Base-by-base conservation (phyloP, 768 basidiomycete genomes). In the Rubroboletus satanas region DNA sequence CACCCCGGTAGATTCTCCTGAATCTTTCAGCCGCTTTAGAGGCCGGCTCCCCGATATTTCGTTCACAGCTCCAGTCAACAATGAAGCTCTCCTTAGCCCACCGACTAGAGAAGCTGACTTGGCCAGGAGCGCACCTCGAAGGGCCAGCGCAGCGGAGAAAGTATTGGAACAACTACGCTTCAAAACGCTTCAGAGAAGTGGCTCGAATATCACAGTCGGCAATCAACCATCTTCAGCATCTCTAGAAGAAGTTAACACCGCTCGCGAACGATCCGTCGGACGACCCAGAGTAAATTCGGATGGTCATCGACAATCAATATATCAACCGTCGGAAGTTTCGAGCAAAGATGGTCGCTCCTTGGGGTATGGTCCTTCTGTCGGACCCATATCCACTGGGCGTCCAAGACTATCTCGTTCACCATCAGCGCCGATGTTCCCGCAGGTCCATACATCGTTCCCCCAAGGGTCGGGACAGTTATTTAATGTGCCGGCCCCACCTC, bases 61-160 rank as follows among this genome's bases (percentile, higher is more conserved):
- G 47, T 58, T 54, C 60, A 63, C 52, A 41, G 56, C 51, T 28
- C 65, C 58, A 5, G 50, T 49, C 28, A 61, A 60, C 32, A 50
- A 54, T 6, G 69, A 69, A 35, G 52, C 47, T n/a, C 53, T 54
- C 7, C 49, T 62, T 15, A 52, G 66, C 57, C 66, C 74, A 45
- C 62, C 67, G 32, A 62, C 61, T 8, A 53, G 41, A 70, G 78
- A 56, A 75, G 68, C 60, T 65, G 78, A 56, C 66, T 74, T 53
- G 33, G 54, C 57, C 7, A 57, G 49, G 32, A 54, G 50, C 15
- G 46, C 54, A 3, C 76, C 77, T 9, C 78, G 84, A 53, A 71
- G 82, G 52, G 72, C 81, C 4, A 88, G 87, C 56, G 84, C 82
- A 11, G 87, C 87, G 0, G 87, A 89, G 65, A 81, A 79, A 48